Evolutionary conservation across 176 grass and related monocot genomes (phyloP).

Genomic region (Bonia amplexicaulis): DNA sequence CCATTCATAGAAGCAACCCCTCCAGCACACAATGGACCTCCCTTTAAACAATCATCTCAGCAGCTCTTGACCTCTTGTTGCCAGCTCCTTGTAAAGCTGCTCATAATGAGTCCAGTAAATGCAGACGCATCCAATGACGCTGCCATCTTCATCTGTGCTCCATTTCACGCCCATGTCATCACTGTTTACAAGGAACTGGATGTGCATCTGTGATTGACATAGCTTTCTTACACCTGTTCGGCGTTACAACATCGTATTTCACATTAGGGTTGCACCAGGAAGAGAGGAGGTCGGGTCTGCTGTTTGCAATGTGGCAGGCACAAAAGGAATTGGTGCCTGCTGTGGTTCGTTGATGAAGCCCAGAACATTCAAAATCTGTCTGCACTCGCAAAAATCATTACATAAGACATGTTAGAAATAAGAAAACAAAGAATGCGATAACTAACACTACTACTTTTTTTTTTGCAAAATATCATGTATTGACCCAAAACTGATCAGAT

Average conservation of each 20-base stretch:
- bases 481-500: slow-evolving; percentile 1
- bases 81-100: not conserved
- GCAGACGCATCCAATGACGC: not conserved
- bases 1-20: not conserved
- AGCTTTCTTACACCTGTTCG: slow-evolving; percentile 23
- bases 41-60: slow-evolving; percentile 5
- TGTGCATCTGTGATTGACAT: slow-evolving; percentile 6
- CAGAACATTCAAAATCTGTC: slow-evolving; percentile 66
- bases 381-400: slow-evolving; percentile 35
- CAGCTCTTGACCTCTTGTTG: not conserved
- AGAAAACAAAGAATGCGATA: slow-evolving; percentile 1
- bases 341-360: slow-evolving; percentile 67
- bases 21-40: not conserved
- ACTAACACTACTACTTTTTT: not conserved
- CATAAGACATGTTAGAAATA: slow-evolving; percentile 10
- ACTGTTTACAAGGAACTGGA: not conserved
- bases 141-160: slow-evolving; percentile 18
- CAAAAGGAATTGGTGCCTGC: slow-evolving; percentile 46
- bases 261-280: slow-evolving; percentile 65
- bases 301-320: slow-evolving; percentile 44
- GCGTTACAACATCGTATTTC: slow-evolving; percentile 30
- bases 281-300: slow-evolving; percentile 54
- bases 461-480: not conserved
- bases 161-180: not conserved
- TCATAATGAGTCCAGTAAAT: slow-evolving; percentile 2